Evolutionary conservation across 176 grass and related monocot species (phyloP).

Genomic region (Aegilops sharonensis): DNA sequence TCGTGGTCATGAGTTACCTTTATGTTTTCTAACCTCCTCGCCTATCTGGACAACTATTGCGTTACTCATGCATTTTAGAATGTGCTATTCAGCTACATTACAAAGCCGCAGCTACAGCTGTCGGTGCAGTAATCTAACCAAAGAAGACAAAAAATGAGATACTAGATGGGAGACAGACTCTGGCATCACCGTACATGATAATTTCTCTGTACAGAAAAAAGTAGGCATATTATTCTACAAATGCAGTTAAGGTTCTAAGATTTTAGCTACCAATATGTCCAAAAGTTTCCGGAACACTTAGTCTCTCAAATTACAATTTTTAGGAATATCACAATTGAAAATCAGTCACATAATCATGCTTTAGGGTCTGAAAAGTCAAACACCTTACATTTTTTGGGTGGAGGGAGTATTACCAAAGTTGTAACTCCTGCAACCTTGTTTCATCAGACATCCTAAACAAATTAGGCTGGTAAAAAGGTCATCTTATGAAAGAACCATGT

Average conservation of each 20-base stretch:
- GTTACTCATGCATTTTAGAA: background rate
- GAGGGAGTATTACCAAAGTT: background rate
- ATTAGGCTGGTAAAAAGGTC: background rate
- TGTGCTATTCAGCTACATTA: slow-evolving; percentile 2
- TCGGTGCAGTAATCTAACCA: background rate
- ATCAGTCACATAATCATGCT: background rate
- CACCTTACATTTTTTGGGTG: background rate
- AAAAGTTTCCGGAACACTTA: background rate
- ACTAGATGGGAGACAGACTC: background rate
- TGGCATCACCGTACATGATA: background rate
- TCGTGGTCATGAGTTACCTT: background rate
- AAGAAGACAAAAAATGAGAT: background rate
- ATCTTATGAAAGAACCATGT: slow-evolving; percentile 3
- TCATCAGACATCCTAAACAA: background rate
- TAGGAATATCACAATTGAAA: background rate
- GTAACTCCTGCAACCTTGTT: background rate
- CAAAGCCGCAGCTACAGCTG: background rate
- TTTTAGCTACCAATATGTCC: background rate
- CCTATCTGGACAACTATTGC: background rate
- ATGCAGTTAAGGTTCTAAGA: background rate
- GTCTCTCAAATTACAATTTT: background rate
- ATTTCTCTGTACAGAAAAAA: background rate
- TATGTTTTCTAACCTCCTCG: background rate
- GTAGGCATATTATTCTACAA: background rate
- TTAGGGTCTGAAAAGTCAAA: background rate